Evolutionary conservation across 441 rosid species (phyloP).

Genomic region (Hura crepitans): DNA sequence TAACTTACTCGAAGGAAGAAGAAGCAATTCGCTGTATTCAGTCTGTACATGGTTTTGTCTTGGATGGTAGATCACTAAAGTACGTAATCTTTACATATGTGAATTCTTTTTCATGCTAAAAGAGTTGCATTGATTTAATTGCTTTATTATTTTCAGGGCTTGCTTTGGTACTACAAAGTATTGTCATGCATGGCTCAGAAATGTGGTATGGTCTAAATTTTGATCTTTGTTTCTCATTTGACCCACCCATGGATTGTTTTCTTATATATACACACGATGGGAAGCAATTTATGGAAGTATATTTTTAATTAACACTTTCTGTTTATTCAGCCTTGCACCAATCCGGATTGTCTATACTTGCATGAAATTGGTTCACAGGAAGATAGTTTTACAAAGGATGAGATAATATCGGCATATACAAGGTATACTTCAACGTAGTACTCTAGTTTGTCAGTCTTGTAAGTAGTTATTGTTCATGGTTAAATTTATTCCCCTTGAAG

Average conservation of each 20-base stretch:
- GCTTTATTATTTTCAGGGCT: slow-evolving; percentile 43
- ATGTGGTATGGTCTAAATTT: slow-evolving; percentile 47
- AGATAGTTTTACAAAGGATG: slow-evolving; percentile 89
- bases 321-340: slow-evolving; percentile 65
- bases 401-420: slow-evolving; percentile 68
- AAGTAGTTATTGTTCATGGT: neutral
- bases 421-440: slow-evolving; percentile 35
- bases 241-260: slow-evolving; percentile 7
- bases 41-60: slow-evolving; percentile 72
- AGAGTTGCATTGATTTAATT: neutral
- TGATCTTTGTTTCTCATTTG: slow-evolving; percentile 10
- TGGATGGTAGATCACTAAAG: slow-evolving; percentile 77
- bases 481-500: neutral
- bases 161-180: slow-evolving; percentile 92
- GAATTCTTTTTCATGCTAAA: neutral
- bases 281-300: neutral
- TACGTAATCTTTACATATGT: slow-evolving; percentile 28
- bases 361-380: slow-evolving; percentile 90
- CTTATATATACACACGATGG: neutral
- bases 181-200: slow-evolving; percentile 90
- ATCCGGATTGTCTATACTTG: slow-evolving; percentile 85
- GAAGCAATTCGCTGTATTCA: slow-evolving; percentile 86
- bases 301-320: slow-evolving; percentile 20
- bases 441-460: neutral
- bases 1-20: slow-evolving; percentile 68